These are phyloP conservation scores for Cymbopogon citratus DNA, from an alignment of 176 grass and related monocot genomes.

Conservation along the genomic window DNA sequence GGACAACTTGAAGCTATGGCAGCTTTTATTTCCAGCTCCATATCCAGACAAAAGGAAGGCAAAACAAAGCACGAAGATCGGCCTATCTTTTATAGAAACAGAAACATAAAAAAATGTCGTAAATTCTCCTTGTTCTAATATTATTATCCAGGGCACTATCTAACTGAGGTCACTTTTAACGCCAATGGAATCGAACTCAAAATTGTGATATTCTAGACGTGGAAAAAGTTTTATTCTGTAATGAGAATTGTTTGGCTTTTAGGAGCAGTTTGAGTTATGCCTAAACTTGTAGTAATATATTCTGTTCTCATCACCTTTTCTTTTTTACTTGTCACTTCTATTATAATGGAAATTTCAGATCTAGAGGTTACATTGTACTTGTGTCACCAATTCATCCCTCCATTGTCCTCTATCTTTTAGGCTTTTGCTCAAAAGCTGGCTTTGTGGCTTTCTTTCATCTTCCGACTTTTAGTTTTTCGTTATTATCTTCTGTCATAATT, in stretches of 20 bases:
- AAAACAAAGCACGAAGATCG: neutral
- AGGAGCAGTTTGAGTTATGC: neutral
- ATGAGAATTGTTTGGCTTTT: neutral
- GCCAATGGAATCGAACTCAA: neutral
- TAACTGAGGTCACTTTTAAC: neutral
- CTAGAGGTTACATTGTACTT: neutral
- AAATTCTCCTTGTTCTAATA: neutral
- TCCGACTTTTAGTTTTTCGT: too few species aligned
- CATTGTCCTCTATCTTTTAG: too few species aligned
- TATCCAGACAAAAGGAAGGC: constrained; percentile 20
- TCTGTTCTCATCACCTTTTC: neutral
- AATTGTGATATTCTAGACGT: neutral
- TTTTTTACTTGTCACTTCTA: neutral
- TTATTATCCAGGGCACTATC: neutral
- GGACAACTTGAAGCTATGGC: neutral
- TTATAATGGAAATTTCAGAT: neutral
- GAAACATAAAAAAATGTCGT: neutral
- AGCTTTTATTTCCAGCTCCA: constrained; percentile 28
- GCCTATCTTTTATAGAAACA: constrained; percentile 1
- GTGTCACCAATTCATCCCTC: too few species aligned
- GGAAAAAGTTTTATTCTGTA: neutral
- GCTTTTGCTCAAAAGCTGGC: neutral
- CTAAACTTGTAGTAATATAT: neutral
- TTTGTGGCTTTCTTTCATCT: neutral
- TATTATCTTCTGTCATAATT: too few species aligned